Percentiles rank a stretch among this genome's conserved stretches.
Evolutionary conservation across 2,329 filamentous ascomycete genomes (phyloP).

Genomic region (Apiospora sp.): DNA sequence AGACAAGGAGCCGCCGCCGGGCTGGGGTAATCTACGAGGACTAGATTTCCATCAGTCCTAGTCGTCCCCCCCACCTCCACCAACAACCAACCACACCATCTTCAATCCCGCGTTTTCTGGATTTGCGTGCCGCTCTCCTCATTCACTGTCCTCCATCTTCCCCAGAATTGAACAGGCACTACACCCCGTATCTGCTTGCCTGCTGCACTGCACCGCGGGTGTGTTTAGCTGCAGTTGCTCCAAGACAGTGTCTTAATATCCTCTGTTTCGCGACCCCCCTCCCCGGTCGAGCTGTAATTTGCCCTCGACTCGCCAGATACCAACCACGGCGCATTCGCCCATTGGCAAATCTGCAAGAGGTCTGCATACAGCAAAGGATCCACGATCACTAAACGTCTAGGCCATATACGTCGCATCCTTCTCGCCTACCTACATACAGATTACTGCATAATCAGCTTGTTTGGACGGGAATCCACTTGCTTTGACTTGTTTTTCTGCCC

Average conservation of each 20-base stretch:
- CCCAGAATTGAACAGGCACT: constrained; percentile 17
- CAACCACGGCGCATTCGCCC: background rate
- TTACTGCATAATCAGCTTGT: constrained; percentile 19
- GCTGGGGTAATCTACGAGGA: constrained; percentile 4
- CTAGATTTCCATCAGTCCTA: constrained; percentile 15
- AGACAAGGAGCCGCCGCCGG: constrained; percentile 7
- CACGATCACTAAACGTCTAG: constrained; percentile 11
- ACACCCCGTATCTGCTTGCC: constrained; percentile 10
- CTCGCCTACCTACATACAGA: constrained; percentile 22
- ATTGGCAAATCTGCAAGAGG: constrained; percentile 7
- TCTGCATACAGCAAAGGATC: constrained; percentile 21
- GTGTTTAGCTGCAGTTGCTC: constrained; percentile 25
- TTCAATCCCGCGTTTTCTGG: constrained; percentile 18
- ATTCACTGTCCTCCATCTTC: constrained; percentile 20
- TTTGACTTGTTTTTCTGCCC: constrained; percentile 8
- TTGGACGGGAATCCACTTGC: constrained; percentile 17
- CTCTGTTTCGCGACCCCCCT: constrained; percentile 9
- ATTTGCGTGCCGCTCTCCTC: constrained; percentile 19
- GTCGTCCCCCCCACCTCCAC: constrained; percentile 20
- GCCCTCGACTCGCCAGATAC: constrained; percentile 2
- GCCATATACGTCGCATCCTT: constrained; percentile 18
- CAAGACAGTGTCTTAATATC: constrained; percentile 28
- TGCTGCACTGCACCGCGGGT: constrained; percentile 16
- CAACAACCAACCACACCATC: constrained; percentile 21
- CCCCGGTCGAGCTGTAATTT: background rate